Evolutionary conservation across 2,329 filamentous ascomycete species (phyloP).

Genomic region (Lasiodiplodia sp.): DNA sequence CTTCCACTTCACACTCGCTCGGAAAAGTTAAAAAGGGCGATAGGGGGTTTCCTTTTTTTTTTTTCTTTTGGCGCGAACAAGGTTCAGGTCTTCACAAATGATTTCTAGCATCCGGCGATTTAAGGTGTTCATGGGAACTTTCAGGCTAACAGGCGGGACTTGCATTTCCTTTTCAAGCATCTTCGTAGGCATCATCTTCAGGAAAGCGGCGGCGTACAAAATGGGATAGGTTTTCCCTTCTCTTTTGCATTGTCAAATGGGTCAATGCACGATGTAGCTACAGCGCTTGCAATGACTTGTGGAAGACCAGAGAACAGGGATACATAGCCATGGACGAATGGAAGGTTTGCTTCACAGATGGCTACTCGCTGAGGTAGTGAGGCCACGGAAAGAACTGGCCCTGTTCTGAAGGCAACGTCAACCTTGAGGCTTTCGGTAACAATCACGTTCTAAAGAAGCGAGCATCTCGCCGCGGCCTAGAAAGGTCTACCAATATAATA

Average conservation of each 20-base stretch:
- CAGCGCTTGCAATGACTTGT: not conserved
- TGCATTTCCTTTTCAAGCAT: not conserved
- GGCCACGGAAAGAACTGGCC: not conserved
- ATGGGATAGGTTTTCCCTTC: not conserved
- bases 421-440: not conserved
- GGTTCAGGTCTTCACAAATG: not conserved
- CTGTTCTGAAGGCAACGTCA: not conserved
- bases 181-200: not conserved
- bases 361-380: not conserved
- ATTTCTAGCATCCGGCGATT: slow-evolving; percentile 2
- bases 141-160: not conserved
- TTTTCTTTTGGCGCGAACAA: not conserved
- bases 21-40: not conserved
- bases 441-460: too few species aligned
- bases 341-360: not conserved
- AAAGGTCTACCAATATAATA: not conserved
- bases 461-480: too few species aligned
- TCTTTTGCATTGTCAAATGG: not conserved
- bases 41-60: too few species aligned
- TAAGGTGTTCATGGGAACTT: not conserved
- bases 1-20: not conserved
- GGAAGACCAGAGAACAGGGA: not conserved
- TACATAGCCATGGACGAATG: not conserved
- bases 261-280: not conserved
- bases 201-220: not conserved